Evolutionary conservation across 371 early-diverging fungal genomes (phyloP), one percentile per base, ranked within the genome.

Genomic region (Mucor racemosus): DNA sequence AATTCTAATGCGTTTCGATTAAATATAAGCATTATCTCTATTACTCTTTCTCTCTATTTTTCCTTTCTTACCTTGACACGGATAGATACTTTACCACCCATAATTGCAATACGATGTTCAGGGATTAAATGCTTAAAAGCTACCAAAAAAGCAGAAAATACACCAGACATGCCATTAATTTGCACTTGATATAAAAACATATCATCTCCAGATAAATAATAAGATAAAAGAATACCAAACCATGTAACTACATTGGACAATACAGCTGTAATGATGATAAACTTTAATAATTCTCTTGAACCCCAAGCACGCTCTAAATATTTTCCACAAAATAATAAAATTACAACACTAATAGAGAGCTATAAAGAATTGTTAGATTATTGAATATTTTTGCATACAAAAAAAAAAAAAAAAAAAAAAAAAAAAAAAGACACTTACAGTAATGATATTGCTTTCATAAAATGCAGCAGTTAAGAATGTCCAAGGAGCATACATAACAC

Each of bases 281-380:
- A 90, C 65, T 87, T 92, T n/a, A 90, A 58, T 35, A 91, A 73
- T 64, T 91, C 92, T 58, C 78, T 85, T 19, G 87, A 80, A 9
- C 92, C 92, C 92, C 93, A 94, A 55, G 82, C 84, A 11, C 87
- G 82, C 74, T 92, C 94, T 71, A 94, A 82, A 66, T 92, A 92
- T 69, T 87, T 89, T 53, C 92, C 92, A 72, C 84, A 79, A 11
- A 87, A 76, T 26, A 88, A 64, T 8, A 90, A 65, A 4, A 85
- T 69, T 0, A 80, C 67, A 4, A 78, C 61, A 65, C 84, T 86
- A 44, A 74, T 70, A 21, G 77, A 46, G 33, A 87, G 80, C 89
- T 89, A 76, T 10, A 26, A 26, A 26, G 26, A 26, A 3, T 26
- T 40, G 6, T 4, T 26, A 50, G 21, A 41, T 31, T 15, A 40